Conservation (phyloP, 2,329 filamentous ascomycete species). For the Bipolaris cookei region DNA sequence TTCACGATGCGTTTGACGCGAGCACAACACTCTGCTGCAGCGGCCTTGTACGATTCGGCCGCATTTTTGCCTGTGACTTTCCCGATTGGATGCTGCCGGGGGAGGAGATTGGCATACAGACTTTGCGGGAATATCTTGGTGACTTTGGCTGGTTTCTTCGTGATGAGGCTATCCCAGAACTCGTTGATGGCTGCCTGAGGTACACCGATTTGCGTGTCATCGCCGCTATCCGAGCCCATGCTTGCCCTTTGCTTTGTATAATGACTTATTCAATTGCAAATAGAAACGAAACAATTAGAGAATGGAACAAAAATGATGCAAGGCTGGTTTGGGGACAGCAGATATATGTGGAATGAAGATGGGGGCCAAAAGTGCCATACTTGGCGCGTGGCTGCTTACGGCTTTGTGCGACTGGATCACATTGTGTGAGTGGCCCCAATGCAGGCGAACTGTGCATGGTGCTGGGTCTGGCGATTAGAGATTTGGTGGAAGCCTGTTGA, state of each 20-base stretch:
- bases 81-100: constrained; percentile 49
- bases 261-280: background rate
- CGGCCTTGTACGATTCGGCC: constrained; percentile 73
- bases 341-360: constrained; percentile 13
- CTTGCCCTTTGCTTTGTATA: constrained; percentile 6
- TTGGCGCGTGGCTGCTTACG: constrained; percentile 14
- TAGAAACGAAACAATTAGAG: background rate
- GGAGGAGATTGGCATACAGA: constrained; percentile 60
- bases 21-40: constrained; percentile 69
- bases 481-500: background rate
- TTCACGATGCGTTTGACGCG: constrained; percentile 62
- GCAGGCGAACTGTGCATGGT: background rate
- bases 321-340: background rate
- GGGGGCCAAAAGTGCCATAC: constrained; percentile 16
- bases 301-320: background rate
- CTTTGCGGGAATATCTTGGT: constrained; percentile 72
- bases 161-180: constrained; percentile 73
- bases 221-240: constrained; percentile 28
- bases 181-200: constrained; percentile 72
- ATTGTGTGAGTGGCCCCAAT: constrained; percentile 2
- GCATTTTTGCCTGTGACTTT: constrained; percentile 66
- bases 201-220: constrained; percentile 21
- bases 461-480: background rate
- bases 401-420: constrained; percentile 19
- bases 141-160: constrained; percentile 73